Evolutionary conservation across 2,329 filamentous ascomycete genomes (phyloP), one percentile per base, ranked within the genome.

Genomic region (Niveomyces coronatus): DNA sequence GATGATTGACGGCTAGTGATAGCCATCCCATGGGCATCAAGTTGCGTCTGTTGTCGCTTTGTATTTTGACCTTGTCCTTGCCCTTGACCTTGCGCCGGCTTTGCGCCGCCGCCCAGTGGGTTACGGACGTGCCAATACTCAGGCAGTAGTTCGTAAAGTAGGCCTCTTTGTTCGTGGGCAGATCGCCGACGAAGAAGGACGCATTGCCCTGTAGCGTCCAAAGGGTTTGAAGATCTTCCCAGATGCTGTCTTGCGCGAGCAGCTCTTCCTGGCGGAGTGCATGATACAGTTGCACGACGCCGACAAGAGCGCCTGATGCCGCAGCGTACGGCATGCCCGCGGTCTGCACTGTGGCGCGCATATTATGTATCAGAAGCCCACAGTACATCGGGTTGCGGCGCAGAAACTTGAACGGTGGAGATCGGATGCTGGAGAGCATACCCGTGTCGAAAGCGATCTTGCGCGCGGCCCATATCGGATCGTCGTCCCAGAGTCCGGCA

Each of bases 131-230:
- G 9, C 51, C 48, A 2, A 41, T 32, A 10, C 42, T 45, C 5
- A 53, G 44, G 15, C 31, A 36, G 28, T 46, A 50, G 40, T 50
- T 53, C 4, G 28, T 51, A 23, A 37, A 53, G 30, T 50, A 52
- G 3, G 30, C 45, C 8, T 50, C 48, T 2, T 38, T 45, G 18
- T 42, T 41, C 8, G 17, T 42, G 1, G 45, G 49, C 0, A 42
- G 43, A 3, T 45, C 33, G 11, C 46, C 50, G 3, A 52, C 19
- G 3, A 53, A 52, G 38, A 52, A 50, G 7, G 43, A 35, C 0
- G 44, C 15, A 11, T 46, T 35, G 0, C 47, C 47, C 22, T 53
- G 49, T 9, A 42, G 37, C 17, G 30, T 19, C 37, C 44, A 46
- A 1, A 50, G 28, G 0, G 34, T 35, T 4, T 46, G 41, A 0